Base-by-base conservation (phyloP, 1,284 basidiomycete species). In the Pascua sp. region DNA sequence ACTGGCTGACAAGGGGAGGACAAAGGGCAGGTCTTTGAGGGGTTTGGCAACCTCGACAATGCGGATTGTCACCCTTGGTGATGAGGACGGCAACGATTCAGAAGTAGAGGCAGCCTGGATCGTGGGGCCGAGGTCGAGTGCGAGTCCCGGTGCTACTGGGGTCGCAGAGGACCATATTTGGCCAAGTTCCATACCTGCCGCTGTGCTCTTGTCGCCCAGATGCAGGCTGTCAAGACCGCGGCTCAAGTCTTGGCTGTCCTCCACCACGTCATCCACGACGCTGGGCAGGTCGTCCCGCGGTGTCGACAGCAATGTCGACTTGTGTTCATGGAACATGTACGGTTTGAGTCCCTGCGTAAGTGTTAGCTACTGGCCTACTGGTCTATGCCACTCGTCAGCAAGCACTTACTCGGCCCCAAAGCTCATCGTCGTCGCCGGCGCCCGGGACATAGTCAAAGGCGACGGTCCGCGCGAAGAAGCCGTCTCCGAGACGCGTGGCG, bases 341-440 rank as follows among this genome's bases (percentile, higher is more conserved):
- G 77, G 69, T 40, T 67, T 73, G 47, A 78, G 58, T 3, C 77
- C 75, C 71, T 75, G 42, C 0, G 24, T 42, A 15, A 51, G 41
- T 37, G 17, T 44, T 16, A 32, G 24, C 24, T 32, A 7, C 24
- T 32, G 24, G n/a, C n/a, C n/a, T n/a, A n/a, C n/a, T n/a, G n/a
- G n/a, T n/a, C n/a, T n/a, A n/a, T n/a, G 24, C 36, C 13, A 12
- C 17, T 24, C 5, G 43, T 59, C 56, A 62, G 54, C 53, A 24
- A 2, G 16, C 18, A 48, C 71, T 51, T 47, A 77, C 75, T 47
- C 67, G 67, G 1, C 67, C 72, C 77, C 77, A 79, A 0, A 76
- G 67, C 65, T 79, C 77, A 47, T 79, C 76, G 56, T 79, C 77
- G 42, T 79, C 77, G 2, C 77, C 77, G 7, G 72, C 76, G 0